Evolutionary conservation across 2,329 filamentous ascomycete genomes (phyloP), one percentile per base, ranked within the genome.

Genomic region (Scolecobasidium constrictum): DNA sequence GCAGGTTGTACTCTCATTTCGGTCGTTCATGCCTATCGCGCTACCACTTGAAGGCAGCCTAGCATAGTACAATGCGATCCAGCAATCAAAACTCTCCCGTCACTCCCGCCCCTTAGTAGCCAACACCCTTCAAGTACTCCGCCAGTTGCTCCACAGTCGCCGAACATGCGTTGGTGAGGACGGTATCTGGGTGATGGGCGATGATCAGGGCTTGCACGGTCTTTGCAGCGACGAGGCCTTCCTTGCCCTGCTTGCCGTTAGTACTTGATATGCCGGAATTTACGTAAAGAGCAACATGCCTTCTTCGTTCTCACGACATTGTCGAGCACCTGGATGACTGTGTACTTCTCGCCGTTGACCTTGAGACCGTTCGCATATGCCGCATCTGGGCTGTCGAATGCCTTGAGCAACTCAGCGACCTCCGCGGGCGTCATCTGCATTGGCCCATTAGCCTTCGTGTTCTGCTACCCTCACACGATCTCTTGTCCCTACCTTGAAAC

Each of bases 151-250:
- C 84, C 52, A 94, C 83, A 39, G 83, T 85, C 60, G 76, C 76
- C 55, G 80, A 80, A 49, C 86, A 80, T 62, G 82, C 81, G 59
- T 85, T 80, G 41, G 83, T 84, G 61, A 83, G 72, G 53, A 80
- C 68, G 48, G 63, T 62, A 62, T 94, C 86, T 52, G 72, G 73
- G 73, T 96, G 86, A 71, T 94, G 86, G 53, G 78, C 83, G 61
- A 98, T 68, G 60, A 98, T 77, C 62, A 96, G 80, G 53, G 87
- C 86, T 67, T 93, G 82, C 57, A 74, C 81, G 56, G 90, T 93
- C 73, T 93, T 94, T 66, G 81, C 80, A 55, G 92, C 77, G 59
- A 82, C 72, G 56, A 94, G 67, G 51, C 92, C 92, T 60, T 81
- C 77, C 61, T 81, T 85, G 54, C 84, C 86, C 81, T 85, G 49